A percentile compares a stretch with the other conserved stretches of the same genome.
phyloP scores from a whole-genome alignment of 176 grass and related monocot species.

The Miscanthus lutarioriparius region DNA sequence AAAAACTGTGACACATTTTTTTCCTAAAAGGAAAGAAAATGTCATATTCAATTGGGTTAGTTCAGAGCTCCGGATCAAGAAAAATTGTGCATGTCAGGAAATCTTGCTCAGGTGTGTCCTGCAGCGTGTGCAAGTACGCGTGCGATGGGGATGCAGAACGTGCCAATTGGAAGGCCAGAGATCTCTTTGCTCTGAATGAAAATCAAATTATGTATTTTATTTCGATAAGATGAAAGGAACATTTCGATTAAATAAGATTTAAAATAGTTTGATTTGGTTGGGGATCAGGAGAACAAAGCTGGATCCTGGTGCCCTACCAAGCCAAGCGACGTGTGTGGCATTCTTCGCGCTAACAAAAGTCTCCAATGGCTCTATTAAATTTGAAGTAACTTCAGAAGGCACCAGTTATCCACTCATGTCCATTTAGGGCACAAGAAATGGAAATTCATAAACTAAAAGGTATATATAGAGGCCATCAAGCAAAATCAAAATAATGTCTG shows the following conservation, averaged over 20 bases:
- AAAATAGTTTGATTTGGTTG: conserved; percentile 15
- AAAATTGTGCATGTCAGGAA: not conserved
- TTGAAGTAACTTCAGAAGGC: not conserved
- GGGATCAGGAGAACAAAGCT: conserved; percentile 24
- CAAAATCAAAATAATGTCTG: not conserved
- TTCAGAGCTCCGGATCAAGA: not conserved
- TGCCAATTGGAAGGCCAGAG: not conserved
- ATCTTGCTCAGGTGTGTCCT: not conserved
- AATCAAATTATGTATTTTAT: not conserved
- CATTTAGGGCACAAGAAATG: not conserved
- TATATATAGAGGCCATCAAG: not conserved
- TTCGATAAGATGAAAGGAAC: not conserved
- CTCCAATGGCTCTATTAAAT: not conserved
- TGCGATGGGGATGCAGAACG: not conserved
- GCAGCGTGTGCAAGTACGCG: not conserved
- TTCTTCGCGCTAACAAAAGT: conserved; percentile 1
- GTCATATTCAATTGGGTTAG: not conserved
- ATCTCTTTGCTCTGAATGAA: not conserved
- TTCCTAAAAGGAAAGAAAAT: not conserved
- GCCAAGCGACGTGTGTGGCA: conserved; percentile 36
- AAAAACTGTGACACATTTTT: not conserved
- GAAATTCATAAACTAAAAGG: not conserved
- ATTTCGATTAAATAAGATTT: not conserved
- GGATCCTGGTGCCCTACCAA: not conserved
- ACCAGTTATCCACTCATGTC: not conserved